Evolutionary conservation across 306 rosid genomes (phyloP), one percentile per base, ranked within the genome.

Genomic region (Dalbergia cultrata): DNA sequence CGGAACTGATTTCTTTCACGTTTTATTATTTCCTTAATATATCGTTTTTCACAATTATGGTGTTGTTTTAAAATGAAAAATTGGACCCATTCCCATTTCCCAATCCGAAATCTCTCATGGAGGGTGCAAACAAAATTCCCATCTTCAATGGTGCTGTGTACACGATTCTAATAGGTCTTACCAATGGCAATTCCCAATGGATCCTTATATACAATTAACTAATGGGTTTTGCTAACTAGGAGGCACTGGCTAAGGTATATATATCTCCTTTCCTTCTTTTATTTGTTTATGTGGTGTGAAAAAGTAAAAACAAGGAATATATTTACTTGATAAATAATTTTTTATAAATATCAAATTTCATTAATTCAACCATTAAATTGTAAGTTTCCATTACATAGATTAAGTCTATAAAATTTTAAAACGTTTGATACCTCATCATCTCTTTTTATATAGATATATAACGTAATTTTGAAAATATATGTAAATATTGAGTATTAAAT

Each of bases 31-130:
- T 74, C 56, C 50, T 16, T 21, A 18, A 64, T 54, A 44, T 47
- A 35, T 67, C 59, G 9, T 74, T 70, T 26, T 53, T n/a, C 0
- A 7, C 10, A 35, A 14, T 18, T 67, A 44, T 44, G 21, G 5
- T 33, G 14, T 18, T 17, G 31, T 22, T 9, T 26, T n/a, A 10
- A 62, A 1, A 13, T 39, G 41, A 53, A 4, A 53, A 5, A n/a
- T 5, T 16, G 57, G 50, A 50, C 13, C 31, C 31, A 26, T 26
- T 26, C 31, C 31, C 85, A 19, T 14, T 70, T 76, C 61, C 80
- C 85, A 41, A 69, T 69, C 81, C 85, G 78, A 73, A 76, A 82
- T 82, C 85, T 82, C 85, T 82, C 78, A 53, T 70, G 73, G 77
- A 76, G 78, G 78, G 31, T 26, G 59, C 74, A 61, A 82, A 70